A percentile compares a stretch with the other conserved stretches of the same genome.
These are phyloP conservation scores for Pseudogymnoascus pannorum DNA, from an alignment of 2,329 filamentous ascomycete genomes.

Conservation along the genomic window DNA sequence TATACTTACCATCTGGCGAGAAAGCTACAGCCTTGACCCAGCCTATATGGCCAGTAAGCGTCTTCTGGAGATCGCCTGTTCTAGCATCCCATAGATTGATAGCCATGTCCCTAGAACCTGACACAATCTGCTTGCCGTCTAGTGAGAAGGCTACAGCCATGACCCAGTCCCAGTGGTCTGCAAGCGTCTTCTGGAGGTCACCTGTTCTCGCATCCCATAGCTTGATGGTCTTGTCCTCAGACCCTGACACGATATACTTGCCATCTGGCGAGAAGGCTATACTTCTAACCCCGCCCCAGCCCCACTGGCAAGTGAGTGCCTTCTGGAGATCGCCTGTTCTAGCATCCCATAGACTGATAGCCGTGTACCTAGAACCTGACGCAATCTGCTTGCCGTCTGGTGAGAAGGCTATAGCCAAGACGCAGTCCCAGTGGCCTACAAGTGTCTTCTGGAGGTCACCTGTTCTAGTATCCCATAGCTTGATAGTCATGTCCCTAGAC, in stretches of 20 bases:
- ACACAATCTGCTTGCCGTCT: constrained; percentile 1
- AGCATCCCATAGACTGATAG: constrained; percentile 13
- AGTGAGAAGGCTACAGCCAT: neutral
- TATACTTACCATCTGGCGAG: constrained; percentile 12
- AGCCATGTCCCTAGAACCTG: neutral
- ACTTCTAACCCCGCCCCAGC: neutral
- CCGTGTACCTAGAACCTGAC: constrained; percentile 8
- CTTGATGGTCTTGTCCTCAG: neutral
- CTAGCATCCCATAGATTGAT: constrained; percentile 10
- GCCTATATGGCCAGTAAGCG: neutral
- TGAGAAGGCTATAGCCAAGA: constrained; percentile 13
- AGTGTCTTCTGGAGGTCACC: constrained; percentile 13
- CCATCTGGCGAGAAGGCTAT: constrained; percentile 14
- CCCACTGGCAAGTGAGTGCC: constrained; percentile 9
- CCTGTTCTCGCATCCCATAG: neutral
- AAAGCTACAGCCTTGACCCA: neutral
- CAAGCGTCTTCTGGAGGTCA: constrained; percentile 3
- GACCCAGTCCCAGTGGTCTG: constrained; percentile 10
- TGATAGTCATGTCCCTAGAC: constrained; percentile 10
- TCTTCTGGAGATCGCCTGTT: neutral
- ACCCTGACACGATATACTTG: neutral
- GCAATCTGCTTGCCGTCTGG: constrained; percentile 16
- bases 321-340: constrained; percentile 9
- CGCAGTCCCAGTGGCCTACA: constrained; percentile 1
- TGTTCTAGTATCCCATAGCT: constrained; percentile 11